A percentile compares a stretch with the other conserved stretches of the same genome.
Evolutionary conservation across 495 filamentous ascomycete species (phyloP).

Genomic region (Penicillium soppii): DNA sequence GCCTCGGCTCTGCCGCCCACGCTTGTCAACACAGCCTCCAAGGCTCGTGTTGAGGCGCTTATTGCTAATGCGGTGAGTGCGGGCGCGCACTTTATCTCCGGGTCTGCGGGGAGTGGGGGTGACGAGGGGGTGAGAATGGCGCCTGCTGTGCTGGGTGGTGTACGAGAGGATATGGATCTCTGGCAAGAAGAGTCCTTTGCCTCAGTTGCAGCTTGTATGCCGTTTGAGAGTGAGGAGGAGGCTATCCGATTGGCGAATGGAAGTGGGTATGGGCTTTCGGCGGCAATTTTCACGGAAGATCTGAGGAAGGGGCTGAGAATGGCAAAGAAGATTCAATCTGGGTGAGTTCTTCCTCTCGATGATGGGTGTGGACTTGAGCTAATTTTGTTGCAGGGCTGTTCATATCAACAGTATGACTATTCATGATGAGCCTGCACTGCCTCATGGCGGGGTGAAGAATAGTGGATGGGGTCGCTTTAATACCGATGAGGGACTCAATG

Average conservation of each 20-base stretch:
- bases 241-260: slow-evolving; percentile 48
- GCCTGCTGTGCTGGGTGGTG: slow-evolving; percentile 65
- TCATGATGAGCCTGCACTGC: slow-evolving; percentile 75
- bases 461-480: slow-evolving; percentile 76
- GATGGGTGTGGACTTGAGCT: not conserved
- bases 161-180: slow-evolving; percentile 72
- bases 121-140: slow-evolving; percentile 60
- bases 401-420: slow-evolving; percentile 89
- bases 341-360: slow-evolving; percentile 29
- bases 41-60: slow-evolving; percentile 63
- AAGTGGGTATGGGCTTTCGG: slow-evolving; percentile 48
- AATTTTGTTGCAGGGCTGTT: slow-evolving; percentile 51
- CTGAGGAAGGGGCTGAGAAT: slow-evolving; percentile 40
- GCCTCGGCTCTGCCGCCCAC: slow-evolving; percentile 50
- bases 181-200: slow-evolving; percentile 81
- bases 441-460: slow-evolving; percentile 83
- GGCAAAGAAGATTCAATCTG: slow-evolving; percentile 45
- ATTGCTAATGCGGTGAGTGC: slow-evolving; percentile 59
- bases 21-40: slow-evolving; percentile 59
- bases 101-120: slow-evolving; percentile 32
- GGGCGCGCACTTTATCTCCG: slow-evolving; percentile 65
- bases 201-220: slow-evolving; percentile 57
- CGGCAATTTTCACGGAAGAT: slow-evolving; percentile 49
- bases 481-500: slow-evolving; percentile 55
- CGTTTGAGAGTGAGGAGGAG: slow-evolving; percentile 45